Evolutionary conservation across 1,284 basidiomycete genomes (phyloP), one percentile per base, ranked within the genome.

Genomic region (Cutaneotrichosporon dermatis): DNA sequence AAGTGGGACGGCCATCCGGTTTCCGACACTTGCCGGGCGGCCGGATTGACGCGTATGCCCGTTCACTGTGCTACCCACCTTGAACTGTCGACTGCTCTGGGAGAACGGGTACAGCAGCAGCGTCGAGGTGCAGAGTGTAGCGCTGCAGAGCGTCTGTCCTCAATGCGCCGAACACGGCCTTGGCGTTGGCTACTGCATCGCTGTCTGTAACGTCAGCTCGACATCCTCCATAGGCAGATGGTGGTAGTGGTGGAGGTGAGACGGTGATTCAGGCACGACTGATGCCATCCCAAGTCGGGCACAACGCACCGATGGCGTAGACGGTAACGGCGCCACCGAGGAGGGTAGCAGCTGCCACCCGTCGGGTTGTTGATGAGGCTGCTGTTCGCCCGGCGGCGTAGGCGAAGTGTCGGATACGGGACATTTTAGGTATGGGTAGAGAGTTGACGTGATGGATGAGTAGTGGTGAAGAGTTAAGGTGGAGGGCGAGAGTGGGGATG

Each of bases 41-140:
- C n/a, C n/a, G n/a, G n/a, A n/a, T n/a, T n/a, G n/a, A n/a, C n/a
- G n/a, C n/a, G n/a, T n/a, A n/a, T n/a, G n/a, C n/a, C n/a, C n/a
- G n/a, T n/a, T n/a, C n/a, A n/a, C n/a, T n/a, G n/a, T n/a, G n/a
- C n/a, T n/a, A n/a, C n/a, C n/a, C n/a, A n/a, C n/a, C n/a, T n/a
- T n/a, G n/a, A n/a, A n/a, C n/a, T n/a, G n/a, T n/a, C n/a, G n/a
- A n/a, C n/a, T n/a, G n/a, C n/a, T n/a, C n/a, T n/a, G n/a, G n/a
- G n/a, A n/a, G n/a, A n/a, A n/a, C n/a, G n/a, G n/a, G n/a, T n/a
- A n/a, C n/a, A n/a, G n/a, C n/a, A n/a, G 46, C 54, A 1, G 54
- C 54, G 16, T 60, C 58, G 39, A 55, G 53, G 13, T 53, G 54
- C 13, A 60, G 8, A 1, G 44, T 37, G 35, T 55, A 60, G 11